These are phyloP conservation scores for Dothidotthia symphoricarpi DNA, from an alignment of 2,329 filamentous ascomycete species.

Conservation along the genomic window DNA sequence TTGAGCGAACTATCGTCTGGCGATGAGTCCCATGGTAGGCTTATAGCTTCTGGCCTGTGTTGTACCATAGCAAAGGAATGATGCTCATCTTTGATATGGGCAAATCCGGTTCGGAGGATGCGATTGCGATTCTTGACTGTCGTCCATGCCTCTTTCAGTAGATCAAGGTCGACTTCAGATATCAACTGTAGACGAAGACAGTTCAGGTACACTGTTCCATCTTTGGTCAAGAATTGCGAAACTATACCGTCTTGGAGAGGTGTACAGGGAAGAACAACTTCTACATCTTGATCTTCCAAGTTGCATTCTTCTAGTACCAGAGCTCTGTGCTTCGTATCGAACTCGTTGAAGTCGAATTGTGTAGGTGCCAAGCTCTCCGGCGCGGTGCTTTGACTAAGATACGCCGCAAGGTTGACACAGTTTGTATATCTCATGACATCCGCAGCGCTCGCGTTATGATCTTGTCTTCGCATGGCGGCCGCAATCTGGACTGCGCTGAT, in stretches of 20 bases:
- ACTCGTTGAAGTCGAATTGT: conserved; percentile 50
- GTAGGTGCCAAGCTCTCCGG: background rate
- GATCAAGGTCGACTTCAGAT: conserved; percentile 36
- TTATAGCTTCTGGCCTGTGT: conserved; percentile 43
- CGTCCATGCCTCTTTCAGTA: conserved; percentile 60
- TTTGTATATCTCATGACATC: conserved; percentile 66
- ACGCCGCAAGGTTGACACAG: conserved; percentile 34
- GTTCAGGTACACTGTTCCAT: conserved; percentile 73
- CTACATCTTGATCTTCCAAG: conserved; percentile 44
- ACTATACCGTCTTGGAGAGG: conserved; percentile 77
- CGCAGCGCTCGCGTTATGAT: conserved; percentile 60
- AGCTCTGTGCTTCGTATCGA: conserved; percentile 48
- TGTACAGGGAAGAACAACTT: conserved; percentile 72
- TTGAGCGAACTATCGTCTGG: background rate
- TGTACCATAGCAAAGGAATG: conserved; percentile 74
- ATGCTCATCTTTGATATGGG: conserved; percentile 58
- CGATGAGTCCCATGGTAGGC: conserved; percentile 37
- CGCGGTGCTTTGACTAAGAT: conserved; percentile 9
- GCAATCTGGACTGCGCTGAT: conserved; percentile 82
- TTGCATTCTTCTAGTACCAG: conserved; percentile 32
- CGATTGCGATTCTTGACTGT: conserved; percentile 56
- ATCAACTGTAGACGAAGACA: conserved; percentile 59
- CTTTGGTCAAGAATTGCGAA: conserved; percentile 67
- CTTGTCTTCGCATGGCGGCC: conserved; percentile 60
- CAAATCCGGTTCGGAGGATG: conserved; percentile 76